Evolutionary conservation across 805 yeast genomes (phyloP).

Genomic region (Suhomyces vadensis): DNA sequence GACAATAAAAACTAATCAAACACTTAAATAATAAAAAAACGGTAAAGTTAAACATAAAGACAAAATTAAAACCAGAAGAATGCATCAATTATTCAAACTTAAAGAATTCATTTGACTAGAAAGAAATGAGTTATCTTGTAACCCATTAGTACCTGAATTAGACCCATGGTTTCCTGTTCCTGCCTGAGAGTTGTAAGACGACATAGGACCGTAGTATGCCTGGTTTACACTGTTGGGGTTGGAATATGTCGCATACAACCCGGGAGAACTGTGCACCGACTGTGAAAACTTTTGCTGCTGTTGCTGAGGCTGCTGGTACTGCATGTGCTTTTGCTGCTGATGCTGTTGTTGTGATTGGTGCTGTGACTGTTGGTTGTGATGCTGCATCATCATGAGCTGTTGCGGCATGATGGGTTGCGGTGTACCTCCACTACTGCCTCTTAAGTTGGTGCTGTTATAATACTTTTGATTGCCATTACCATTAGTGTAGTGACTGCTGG

Average conservation of each 20-base stretch:
- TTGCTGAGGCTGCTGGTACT: constrained; percentile 12
- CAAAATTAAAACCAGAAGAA: not conserved
- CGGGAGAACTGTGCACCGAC: constrained; percentile 25
- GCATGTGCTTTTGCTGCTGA: constrained; percentile 16
- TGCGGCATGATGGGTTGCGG: constrained; percentile 24
- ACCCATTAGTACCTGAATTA: constrained; percentile 6
- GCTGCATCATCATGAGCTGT: constrained; percentile 24
- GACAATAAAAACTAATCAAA: not conserved
- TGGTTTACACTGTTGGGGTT: constrained; percentile 12
- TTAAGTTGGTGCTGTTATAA: constrained; percentile 16
- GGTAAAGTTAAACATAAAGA: not conserved
- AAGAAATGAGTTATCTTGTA: constrained; percentile 15
- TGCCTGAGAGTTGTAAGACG: not conserved
- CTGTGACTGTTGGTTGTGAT: constrained; percentile 16
- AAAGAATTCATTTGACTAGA: constrained; percentile 36
- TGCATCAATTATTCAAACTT: constrained; percentile 25
- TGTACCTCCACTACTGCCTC: constrained; percentile 19
- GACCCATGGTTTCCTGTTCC: constrained; percentile 3
- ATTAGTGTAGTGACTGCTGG: constrained; percentile 11
- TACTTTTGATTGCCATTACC: constrained; percentile 15
- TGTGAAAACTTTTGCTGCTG: constrained; percentile 19
- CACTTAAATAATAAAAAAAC: not conserved
- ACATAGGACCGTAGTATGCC: constrained; percentile 4
- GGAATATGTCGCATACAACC: constrained; percentile 20
- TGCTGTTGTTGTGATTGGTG: constrained; percentile 17